Evolutionary conservation across 805 yeast species (phyloP).

Genomic region (Ogataea thermomethanolica): DNA sequence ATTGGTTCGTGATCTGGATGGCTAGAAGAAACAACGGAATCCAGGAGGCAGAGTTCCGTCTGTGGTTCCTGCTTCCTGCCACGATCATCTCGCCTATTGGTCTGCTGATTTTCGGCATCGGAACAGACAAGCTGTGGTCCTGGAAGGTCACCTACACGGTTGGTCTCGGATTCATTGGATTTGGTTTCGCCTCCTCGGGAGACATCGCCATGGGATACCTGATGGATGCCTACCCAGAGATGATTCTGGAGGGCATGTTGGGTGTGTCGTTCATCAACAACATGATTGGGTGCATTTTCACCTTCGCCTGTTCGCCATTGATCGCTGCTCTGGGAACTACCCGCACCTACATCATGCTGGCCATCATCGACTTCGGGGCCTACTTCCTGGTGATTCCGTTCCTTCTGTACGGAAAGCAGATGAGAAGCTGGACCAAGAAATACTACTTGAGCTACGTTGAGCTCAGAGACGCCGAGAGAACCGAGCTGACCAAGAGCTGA

Average conservation of each 20-base stretch:
- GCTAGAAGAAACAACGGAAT: slow-evolving; percentile 60
- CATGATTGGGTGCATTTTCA: slow-evolving; percentile 60
- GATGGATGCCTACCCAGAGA: slow-evolving; percentile 67
- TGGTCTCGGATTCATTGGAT: slow-evolving; percentile 63
- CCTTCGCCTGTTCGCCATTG: slow-evolving; percentile 63
- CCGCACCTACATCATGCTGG: slow-evolving; percentile 57
- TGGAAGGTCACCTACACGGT: slow-evolving; percentile 52
- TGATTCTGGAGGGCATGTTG: slow-evolving; percentile 69
- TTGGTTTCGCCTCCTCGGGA: slow-evolving; percentile 69
- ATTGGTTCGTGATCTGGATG: slow-evolving; percentile 56
- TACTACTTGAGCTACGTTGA: slow-evolving; percentile 54
- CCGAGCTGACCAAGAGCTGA: slow-evolving; percentile 3
- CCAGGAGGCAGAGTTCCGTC: slow-evolving; percentile 62
- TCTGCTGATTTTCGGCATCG: slow-evolving; percentile 62
- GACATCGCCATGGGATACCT: slow-evolving; percentile 65
- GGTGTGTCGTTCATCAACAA: slow-evolving; percentile 66
- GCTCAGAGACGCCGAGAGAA: slow-evolving; percentile 41
- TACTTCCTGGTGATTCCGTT: slow-evolving; percentile 49
- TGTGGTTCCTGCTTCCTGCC: slow-evolving; percentile 54
- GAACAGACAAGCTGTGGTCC: slow-evolving; percentile 52
- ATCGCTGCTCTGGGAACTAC: slow-evolving; percentile 53
- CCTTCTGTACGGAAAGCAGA: slow-evolving; percentile 25
- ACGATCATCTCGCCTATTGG: slow-evolving; percentile 60
- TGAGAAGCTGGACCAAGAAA: slow-evolving; percentile 53
- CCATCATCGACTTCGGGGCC: slow-evolving; percentile 56